Evolutionary conservation across 228 moss, liverwort and hornwort species (phyloP), one percentile per base, ranked within the genome.

Genomic region (Sphagnum magellanicum): DNA sequence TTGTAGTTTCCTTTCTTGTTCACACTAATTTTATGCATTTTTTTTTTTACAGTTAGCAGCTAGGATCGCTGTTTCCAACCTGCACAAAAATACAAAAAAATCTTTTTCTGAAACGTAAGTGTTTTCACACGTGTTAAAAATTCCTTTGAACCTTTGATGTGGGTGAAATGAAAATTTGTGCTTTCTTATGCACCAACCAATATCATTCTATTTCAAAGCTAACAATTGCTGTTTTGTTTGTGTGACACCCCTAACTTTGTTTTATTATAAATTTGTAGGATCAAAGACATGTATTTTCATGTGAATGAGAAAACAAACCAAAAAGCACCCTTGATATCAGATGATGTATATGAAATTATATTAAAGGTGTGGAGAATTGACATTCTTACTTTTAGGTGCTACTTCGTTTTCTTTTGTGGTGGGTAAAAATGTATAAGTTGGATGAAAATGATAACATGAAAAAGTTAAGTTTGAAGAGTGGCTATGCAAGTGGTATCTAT

Each of bases 21-120:
- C 55, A 8, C 55, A 8, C 55, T 55, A 55, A 12, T 55, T 55
- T 55, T 55, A 55, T 32, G 32, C 32, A 32, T 32, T 32, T 32
- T 32, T 32, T 11, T 17, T 5, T 4, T 32, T 3, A n/a, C 88
- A 97, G 97, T 60, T 98, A 51, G 97, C 97, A 49, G 97, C 97
- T 17, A 83, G 97, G 71, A 93, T 98, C 74, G 97, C 93, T 0
- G 91, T 98, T 2, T 98, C 97, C 1, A 98, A 98, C 60, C 89
- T 98, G 5, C 97, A 98, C 80, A 93, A 98, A 60, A 98, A 92
- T 5, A 98, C 93, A 0, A 93, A 90, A 75, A 98, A 98, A 62
- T 93, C 76, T 0, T 98, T 93, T 70, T 98, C 91, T 0, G 97
- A 93, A 73, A 98, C 97, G 93, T 96, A 73, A 89, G 92, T 63